Evolutionary conservation across 129 eudicot genomes (phyloP), one percentile per base, ranked within the genome.

Genomic region (Arctium minus): DNA sequence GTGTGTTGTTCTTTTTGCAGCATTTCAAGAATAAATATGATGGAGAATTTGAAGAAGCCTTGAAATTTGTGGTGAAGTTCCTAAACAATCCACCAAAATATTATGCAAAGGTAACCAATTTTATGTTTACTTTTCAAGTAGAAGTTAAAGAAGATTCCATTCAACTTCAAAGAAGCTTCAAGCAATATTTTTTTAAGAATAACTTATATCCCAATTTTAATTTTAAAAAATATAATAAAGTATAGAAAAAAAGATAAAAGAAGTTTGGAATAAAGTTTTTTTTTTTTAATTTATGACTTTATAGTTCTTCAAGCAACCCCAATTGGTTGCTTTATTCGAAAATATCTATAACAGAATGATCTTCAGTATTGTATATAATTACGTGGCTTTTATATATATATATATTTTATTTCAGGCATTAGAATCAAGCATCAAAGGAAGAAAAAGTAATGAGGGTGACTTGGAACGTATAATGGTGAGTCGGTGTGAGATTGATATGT

Each of bases 31-130:
- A 78, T 42, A 84, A 75, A 74, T 72, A 73, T 70, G 76, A 73
- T 73, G 92, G 97, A 27, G 94, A 89, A 70, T 94, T 94, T 81
- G 94, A 85, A 83, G 91, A 87, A 32, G 90, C 94, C 1, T 15
- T 94, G 80, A 87, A 75, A 83, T 74, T 77, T 46, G 89, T 92
- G 60, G 97, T 89, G 44, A 85, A 86, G 18, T 90, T 89, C 85
- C 86, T 91, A 15, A 82, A 46, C 75, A 85, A 86, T 79, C 88
- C 98, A 62, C 87, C 90, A 29, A 94, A 89, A 79, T 84, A 86
- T 82, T 89, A 86, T 82, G 92, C 98, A 44, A 87, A 94, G 98
- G 98, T 91, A 89, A 33, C 32, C 40, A 70, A n/a, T 1, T 53
- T 9, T 73, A 35, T 30, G 73, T 80, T 85, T 70, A 73, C 39